Percentiles rank a stretch among this genome's conserved stretches.
Conservation (phyloP, 225 moss, liverwort and hornwort species). For the Pseudisothecium myosuroides region DNA sequence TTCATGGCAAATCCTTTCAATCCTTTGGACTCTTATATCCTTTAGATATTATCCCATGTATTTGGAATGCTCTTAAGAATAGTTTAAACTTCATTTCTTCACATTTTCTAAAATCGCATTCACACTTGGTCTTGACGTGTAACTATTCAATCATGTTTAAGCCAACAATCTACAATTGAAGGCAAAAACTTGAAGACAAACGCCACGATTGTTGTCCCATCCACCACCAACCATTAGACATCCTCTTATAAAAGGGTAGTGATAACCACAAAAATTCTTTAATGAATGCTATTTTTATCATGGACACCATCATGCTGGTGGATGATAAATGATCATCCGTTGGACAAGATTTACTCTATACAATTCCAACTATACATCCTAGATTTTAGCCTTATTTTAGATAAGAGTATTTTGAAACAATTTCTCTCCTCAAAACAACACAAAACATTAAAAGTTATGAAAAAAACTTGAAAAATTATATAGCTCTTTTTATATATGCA, state of each 20-base stretch:
- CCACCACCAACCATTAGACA: neutral
- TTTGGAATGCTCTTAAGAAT: neutral
- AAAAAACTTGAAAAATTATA: too few species aligned
- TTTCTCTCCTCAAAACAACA: too few species aligned
- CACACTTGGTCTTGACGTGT: neutral
- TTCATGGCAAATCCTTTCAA: neutral
- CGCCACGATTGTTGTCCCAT: accelerated
- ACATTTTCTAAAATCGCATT: neutral
- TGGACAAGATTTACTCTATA: too few species aligned
- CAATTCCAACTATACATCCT: neutral
- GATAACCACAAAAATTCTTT: too few species aligned
- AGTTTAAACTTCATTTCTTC: neutral
- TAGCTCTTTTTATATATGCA: too few species aligned
- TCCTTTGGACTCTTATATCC: too few species aligned
- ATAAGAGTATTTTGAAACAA: too few species aligned
- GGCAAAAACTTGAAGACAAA: neutral
- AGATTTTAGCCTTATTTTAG: too few species aligned
- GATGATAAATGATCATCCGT: accelerated
- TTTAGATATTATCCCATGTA: neutral
- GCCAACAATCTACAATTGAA: neutral
- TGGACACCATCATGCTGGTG: accelerated
- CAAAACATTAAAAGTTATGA: too few species aligned
- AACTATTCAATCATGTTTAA: too few species aligned
- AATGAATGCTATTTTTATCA: too few species aligned
- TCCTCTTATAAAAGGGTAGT: too few species aligned